Evolutionary conservation across 331 rosid species (phyloP).

Genomic region (Spiraea crenata): DNA sequence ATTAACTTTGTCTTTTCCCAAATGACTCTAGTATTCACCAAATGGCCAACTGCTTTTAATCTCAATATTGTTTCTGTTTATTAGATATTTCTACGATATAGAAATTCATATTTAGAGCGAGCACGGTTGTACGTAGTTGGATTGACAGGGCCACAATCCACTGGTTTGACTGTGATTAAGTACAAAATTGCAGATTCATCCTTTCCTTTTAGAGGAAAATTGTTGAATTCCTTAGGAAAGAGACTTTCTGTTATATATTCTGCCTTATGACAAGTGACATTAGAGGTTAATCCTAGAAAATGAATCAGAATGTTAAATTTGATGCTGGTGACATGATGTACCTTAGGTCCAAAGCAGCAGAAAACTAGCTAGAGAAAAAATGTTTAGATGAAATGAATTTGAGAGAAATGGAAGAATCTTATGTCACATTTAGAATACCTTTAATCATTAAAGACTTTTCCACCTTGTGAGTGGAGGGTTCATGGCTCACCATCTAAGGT

Average conservation of each 20-base stretch:
- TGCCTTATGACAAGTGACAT: not conserved
- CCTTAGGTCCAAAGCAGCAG: conserved; percentile 6
- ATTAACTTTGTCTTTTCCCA: conserved; percentile 15
- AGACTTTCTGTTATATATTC: no score
- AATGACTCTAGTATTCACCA: not conserved
- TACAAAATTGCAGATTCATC: no score
- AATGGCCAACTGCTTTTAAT: conserved; percentile 14
- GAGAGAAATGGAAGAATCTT: conserved; percentile 19
- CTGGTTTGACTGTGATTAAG: no score
- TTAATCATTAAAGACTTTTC: conserved; percentile 28
- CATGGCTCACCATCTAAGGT: conserved; percentile 51
- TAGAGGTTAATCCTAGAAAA: not conserved
- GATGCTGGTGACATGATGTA: conserved; percentile 8
- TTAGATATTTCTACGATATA: no score
- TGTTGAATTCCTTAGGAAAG: no score
- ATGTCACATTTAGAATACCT: conserved; percentile 23
- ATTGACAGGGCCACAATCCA: no score
- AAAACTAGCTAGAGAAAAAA: not conserved
- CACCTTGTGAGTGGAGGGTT: conserved; percentile 44
- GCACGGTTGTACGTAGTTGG: no score
- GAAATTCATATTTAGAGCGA: no score
- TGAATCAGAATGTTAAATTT: conserved; percentile 9
- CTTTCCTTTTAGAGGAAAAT: not conserved
- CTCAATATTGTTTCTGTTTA: not conserved
- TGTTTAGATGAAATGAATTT: conserved; percentile 15